A percentile compares a stretch with the other conserved stretches of the same genome.
phyloP scores from a whole-genome alignment of 2,329 filamentous ascomycete genomes.

The Lachnellula subtilissima region DNA sequence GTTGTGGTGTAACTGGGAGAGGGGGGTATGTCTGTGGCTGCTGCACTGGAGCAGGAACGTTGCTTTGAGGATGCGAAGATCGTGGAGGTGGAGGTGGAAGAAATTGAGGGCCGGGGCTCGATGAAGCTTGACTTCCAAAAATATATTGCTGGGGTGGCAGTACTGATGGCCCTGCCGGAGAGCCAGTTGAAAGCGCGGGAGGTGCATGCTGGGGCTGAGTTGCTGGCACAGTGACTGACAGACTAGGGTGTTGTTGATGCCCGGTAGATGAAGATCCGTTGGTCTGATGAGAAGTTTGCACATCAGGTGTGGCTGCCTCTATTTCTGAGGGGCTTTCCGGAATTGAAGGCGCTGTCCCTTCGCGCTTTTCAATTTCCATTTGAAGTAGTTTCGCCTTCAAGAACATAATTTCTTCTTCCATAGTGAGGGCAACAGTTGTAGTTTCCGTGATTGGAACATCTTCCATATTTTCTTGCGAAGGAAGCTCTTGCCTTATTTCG shows the following conservation, averaged over 20 bases:
- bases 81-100: conserved; percentile 38
- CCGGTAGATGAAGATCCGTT: background rate
- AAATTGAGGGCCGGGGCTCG: background rate
- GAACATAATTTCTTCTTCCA: conserved; percentile 25
- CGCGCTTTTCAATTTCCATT: conserved; percentile 26
- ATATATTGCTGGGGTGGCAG: background rate
- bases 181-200: background rate
- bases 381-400: conserved; percentile 24
- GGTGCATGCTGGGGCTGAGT: conserved; percentile 5
- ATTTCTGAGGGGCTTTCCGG: background rate
- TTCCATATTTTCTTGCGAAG: background rate
- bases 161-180: background rate
- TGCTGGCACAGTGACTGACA: conserved; percentile 4
- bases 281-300: background rate
- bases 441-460: background rate
- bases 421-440: conserved; percentile 7
- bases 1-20: too few species aligned
- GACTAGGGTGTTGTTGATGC: background rate
- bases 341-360: background rate
- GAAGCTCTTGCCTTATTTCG: background rate
- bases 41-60: background rate
- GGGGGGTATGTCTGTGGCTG: background rate
- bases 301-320: background rate
- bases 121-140: background rate
- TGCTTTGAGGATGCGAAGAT: conserved; percentile 32